Evolutionary conservation across 2,329 filamentous ascomycete genomes (phyloP).

Genomic region (Plectosphaerella plurivora): DNA sequence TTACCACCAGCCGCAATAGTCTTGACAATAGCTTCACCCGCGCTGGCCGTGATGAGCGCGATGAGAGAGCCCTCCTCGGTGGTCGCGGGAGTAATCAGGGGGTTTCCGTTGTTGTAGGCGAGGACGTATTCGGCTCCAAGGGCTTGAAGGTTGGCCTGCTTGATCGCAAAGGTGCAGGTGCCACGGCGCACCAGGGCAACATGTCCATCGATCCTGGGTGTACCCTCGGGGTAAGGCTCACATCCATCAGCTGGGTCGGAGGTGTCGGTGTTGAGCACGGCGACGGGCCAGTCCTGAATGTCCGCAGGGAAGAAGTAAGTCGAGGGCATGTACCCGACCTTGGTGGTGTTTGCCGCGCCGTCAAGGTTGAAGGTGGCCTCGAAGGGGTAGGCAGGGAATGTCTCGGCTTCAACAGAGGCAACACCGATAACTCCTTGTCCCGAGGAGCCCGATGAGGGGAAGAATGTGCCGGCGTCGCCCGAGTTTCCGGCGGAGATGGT

Average conservation of each 20-base stretch:
- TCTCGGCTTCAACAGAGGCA: slow-evolving; percentile 31
- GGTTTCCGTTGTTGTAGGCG: slow-evolving; percentile 22
- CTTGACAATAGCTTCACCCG: slow-evolving; percentile 19
- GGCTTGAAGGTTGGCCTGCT: slow-evolving; percentile 20
- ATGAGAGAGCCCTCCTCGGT: slow-evolving; percentile 11
- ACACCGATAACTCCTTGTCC: slow-evolving; percentile 36
- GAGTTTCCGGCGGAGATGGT: slow-evolving; percentile 49
- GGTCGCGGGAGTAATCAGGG: slow-evolving; percentile 10
- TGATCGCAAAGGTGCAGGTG: slow-evolving; percentile 22
- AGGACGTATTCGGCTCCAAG: slow-evolving; percentile 22
- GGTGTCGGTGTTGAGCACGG: slow-evolving; percentile 19
- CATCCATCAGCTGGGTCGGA: slow-evolving; percentile 18
- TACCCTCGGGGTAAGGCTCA: slow-evolving; percentile 15
- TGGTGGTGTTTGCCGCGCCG: slow-evolving; percentile 17
- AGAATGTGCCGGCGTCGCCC: slow-evolving; percentile 43
- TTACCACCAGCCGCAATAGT: slow-evolving; percentile 16
- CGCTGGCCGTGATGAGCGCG: slow-evolving; percentile 15
- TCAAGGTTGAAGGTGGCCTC: slow-evolving; percentile 30
- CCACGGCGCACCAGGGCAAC: slow-evolving; percentile 23
- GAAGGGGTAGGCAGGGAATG: slow-evolving; percentile 21
- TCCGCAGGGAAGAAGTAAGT: slow-evolving; percentile 24
- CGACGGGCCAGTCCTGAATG: slow-evolving; percentile 27
- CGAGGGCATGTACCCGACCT: slow-evolving; percentile 27
- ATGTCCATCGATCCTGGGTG: slow-evolving; percentile 3
- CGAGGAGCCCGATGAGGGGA: slow-evolving; percentile 32